Conservation (phyloP, 768 basidiomycete genomes). For the Rhizopogon sp. region DNA sequence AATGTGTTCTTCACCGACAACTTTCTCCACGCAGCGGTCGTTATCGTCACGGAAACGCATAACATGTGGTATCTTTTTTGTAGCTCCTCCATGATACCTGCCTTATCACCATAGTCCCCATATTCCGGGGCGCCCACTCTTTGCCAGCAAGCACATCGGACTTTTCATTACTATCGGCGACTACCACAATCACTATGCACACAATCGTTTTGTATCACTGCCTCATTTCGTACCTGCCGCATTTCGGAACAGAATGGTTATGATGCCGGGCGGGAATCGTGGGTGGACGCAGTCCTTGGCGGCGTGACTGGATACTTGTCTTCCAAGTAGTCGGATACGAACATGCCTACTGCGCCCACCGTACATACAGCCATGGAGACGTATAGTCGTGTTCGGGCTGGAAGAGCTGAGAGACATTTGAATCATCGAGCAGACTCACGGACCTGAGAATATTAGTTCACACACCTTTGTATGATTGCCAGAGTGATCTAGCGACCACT, state of each 20-base stretch:
- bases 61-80: not conserved
- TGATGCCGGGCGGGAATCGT: not conserved
- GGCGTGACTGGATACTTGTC: slow-evolving; percentile 26
- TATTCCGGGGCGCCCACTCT: too few species aligned
- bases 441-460: slow-evolving; percentile 1
- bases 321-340: slow-evolving; percentile 49
- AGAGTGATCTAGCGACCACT: slow-evolving; percentile 23
- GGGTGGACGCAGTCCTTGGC: not conserved
- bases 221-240: not conserved
- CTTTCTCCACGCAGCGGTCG: slow-evolving; percentile 14
- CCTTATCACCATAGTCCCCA: not conserved
- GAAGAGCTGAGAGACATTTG: slow-evolving; percentile 36
- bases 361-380: slow-evolving; percentile 45
- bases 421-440: slow-evolving; percentile 6
- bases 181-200: not conserved
- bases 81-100: not conserved
- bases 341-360: slow-evolving; percentile 42
- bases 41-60: slow-evolving; percentile 2
- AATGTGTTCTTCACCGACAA: slow-evolving; percentile 15
- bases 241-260: not conserved
- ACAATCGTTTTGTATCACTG: not conserved
- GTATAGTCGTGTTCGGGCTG: slow-evolving; percentile 46
- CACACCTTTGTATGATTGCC: slow-evolving; percentile 42
- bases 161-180: not conserved
- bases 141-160: not conserved